Evolutionary conservation across 106 monocot species (phyloP).

Genomic region (Iris macrosiphon): DNA sequence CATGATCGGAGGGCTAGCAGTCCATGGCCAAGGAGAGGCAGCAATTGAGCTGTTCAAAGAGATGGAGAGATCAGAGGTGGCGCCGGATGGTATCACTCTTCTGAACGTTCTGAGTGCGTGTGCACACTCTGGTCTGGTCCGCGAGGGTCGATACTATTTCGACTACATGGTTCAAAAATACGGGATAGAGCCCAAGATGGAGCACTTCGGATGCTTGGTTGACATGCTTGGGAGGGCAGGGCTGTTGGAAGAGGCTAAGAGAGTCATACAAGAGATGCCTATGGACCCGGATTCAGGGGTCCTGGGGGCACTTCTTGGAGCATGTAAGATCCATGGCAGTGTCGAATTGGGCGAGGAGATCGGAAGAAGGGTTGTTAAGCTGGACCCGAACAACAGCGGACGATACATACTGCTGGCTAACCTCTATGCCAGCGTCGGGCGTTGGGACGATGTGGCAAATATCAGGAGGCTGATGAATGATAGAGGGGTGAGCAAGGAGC

Average conservation of each 20-base stretch:
- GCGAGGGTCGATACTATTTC: conserved; percentile 48
- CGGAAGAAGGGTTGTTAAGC: conserved; percentile 43
- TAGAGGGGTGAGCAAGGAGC: conserved; percentile 60
- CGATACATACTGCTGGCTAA: conserved; percentile 70
- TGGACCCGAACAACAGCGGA: conserved; percentile 64
- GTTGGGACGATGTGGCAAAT: conserved; percentile 66
- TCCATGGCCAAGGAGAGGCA: conserved; percentile 40
- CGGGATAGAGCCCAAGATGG: conserved; percentile 52
- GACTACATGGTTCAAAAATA: conserved; percentile 28
- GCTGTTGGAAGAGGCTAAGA: conserved; percentile 53
- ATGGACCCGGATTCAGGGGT: conserved; percentile 56
- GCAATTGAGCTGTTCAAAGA: conserved; percentile 50
- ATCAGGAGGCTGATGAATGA: conserved; percentile 67
- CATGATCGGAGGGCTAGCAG: conserved; percentile 78
- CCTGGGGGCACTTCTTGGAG: conserved; percentile 77
- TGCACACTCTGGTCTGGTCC: conserved; percentile 56
- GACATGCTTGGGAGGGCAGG: conserved; percentile 74
- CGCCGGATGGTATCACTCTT: conserved; percentile 66
- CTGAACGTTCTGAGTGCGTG: conserved; percentile 71
- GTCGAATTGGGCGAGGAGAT: conserved; percentile 52
- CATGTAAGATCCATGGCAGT: conserved; percentile 60
- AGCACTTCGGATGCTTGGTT: conserved; percentile 81
- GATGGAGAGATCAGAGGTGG: conserved; percentile 44
- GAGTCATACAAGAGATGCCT: conserved; percentile 58
- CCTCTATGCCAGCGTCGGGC: conserved; percentile 43